phyloP scores from a whole-genome alignment of 768 basidiomycete species.

The Russula foetens region DNA sequence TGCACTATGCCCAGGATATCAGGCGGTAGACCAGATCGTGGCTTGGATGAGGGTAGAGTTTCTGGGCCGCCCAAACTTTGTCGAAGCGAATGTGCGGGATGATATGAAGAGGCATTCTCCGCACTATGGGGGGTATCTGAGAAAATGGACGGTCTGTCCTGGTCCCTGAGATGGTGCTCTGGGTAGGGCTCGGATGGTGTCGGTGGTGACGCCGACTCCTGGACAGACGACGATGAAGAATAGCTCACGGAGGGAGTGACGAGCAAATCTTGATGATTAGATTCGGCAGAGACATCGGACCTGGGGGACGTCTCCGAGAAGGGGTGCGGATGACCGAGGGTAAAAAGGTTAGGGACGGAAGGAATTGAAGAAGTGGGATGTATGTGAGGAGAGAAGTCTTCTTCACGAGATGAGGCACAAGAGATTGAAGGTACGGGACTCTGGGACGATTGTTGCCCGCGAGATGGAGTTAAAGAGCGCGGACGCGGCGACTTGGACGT shows the following conservation, averaged over 20 bases:
- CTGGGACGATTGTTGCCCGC: constrained; percentile 24
- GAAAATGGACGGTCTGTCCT: background rate
- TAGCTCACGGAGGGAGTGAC: constrained; percentile 21
- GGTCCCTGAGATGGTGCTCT: background rate
- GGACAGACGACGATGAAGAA: constrained; percentile 25
- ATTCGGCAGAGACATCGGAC: background rate
- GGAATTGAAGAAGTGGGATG: background rate
- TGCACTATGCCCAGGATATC: background rate
- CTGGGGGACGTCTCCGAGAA: background rate
- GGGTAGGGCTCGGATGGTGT: constrained; percentile 20
- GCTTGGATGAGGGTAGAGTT: background rate
- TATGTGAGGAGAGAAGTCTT: constrained; percentile 1
- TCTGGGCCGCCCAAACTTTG: background rate
- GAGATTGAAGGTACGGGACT: constrained; percentile 19
- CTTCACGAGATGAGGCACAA: constrained; percentile 13
- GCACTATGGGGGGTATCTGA: background rate
- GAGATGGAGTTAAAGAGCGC: constrained; percentile 22
- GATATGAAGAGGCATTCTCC: background rate
- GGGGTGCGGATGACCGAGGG: background rate
- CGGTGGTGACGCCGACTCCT: constrained; percentile 23
- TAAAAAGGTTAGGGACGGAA: background rate
- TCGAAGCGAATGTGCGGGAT: background rate
- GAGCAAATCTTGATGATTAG: constrained; percentile 13
- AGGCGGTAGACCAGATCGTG: too few species aligned
- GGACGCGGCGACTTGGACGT: constrained; percentile 26